Conservation (phyloP, 108 stramenopile species). For the Cyclotella atomus region DNA sequence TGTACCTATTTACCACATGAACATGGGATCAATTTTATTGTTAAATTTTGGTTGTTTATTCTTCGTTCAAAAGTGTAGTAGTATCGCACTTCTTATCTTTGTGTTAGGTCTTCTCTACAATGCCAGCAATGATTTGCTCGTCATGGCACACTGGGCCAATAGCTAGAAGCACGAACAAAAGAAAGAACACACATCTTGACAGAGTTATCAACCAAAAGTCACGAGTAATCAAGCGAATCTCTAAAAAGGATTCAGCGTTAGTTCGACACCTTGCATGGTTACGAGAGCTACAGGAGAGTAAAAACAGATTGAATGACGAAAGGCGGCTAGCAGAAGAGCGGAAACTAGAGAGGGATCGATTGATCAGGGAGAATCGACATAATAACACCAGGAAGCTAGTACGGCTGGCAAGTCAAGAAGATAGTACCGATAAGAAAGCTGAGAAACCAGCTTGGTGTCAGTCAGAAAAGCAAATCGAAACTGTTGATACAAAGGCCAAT, state of each 20-base stretch:
- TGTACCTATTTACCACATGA: no score
- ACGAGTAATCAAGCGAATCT: constrained; percentile 43
- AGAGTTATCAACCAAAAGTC: constrained; percentile 39
- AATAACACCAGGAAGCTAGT: constrained; percentile 15
- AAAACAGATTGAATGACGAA: constrained; percentile 31
- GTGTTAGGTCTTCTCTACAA: no score
- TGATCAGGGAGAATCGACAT: constrained; percentile 53
- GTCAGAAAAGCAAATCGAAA: constrained; percentile 58
- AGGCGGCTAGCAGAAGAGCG: constrained; percentile 33
- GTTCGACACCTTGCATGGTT: constrained; percentile 49
- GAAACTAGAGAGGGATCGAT: constrained; percentile 20
- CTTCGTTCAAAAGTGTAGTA: no score
- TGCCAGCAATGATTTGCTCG: constrained; percentile 4
- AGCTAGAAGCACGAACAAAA: background rate
- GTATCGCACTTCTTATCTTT: no score
- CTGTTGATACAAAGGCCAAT: constrained; percentile 40
- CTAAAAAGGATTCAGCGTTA: constrained; percentile 45
- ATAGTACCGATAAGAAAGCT: background rate
- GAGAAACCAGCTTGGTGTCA: constrained; percentile 78
- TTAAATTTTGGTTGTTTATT: no score
- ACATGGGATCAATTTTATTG: no score
- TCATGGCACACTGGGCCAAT: background rate
- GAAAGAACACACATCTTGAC: constrained; percentile 24
- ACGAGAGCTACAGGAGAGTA: constrained; percentile 38
- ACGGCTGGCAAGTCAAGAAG: background rate